Evolutionary conservation across 192 early-diverging fungal genomes (phyloP).

Genomic region (Gigaspora rosea): DNA sequence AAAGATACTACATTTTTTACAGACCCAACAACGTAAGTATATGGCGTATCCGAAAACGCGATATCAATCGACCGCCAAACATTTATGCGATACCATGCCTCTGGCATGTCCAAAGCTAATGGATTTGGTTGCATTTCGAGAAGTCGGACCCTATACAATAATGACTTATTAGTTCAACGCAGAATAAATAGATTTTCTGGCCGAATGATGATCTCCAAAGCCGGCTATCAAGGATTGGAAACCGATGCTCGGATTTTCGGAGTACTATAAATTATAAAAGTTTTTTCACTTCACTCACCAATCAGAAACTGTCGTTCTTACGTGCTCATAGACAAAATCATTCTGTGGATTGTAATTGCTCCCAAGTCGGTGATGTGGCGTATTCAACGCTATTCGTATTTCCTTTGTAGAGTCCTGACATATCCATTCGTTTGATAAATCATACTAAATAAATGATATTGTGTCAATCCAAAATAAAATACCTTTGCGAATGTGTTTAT

Average conservation of each 20-base stretch:
- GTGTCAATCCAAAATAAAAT: background rate
- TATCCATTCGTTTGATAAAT: constrained; percentile 11
- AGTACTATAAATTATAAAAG: constrained; percentile 7
- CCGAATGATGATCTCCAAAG: background rate
- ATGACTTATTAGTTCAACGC: background rate
- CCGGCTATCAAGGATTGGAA: background rate
- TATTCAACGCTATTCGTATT: constrained; percentile 33
- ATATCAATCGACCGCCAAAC: constrained; percentile 35
- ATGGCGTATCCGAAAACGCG: constrained; percentile 31
- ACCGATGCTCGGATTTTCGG: background rate
- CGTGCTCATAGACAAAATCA: constrained; percentile 33
- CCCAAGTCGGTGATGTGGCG: constrained; percentile 29
- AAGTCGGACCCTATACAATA: constrained; percentile 30
- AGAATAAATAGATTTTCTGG: background rate
- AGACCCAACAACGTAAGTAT: constrained; percentile 33
- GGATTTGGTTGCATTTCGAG: constrained; percentile 35
- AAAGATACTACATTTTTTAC: constrained; percentile 17
- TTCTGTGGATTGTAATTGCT: constrained; percentile 25
- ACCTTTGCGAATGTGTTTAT: constrained; percentile 35
- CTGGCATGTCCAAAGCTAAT: constrained; percentile 28
- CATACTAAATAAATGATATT: background rate
- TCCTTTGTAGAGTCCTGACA: constrained; percentile 29
- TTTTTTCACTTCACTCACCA: constrained; percentile 24
- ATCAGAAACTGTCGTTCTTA: constrained; percentile 32
- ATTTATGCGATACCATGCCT: constrained; percentile 31